Percentiles rank a stretch among this genome's conserved stretches.
Conservation (phyloP, 441 rosid species). For the Arabidopsis lyrata region DNA sequence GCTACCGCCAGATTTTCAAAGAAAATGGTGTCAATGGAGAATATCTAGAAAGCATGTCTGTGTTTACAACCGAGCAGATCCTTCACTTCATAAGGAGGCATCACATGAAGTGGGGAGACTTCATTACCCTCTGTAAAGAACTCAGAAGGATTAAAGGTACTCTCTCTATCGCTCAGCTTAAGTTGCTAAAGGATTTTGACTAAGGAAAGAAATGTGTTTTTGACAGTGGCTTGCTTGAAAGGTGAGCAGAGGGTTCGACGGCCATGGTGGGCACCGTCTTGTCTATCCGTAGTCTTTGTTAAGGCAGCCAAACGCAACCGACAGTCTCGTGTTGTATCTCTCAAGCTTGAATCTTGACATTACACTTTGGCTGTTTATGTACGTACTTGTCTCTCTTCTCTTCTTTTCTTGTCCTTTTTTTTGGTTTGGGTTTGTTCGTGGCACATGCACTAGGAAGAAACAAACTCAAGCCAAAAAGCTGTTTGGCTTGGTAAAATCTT, state of each 20-base stretch:
- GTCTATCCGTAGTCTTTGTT: constrained; percentile 78
- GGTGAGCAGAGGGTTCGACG: constrained; percentile 96
- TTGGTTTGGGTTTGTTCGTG: constrained; percentile 45
- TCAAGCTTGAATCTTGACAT: constrained; percentile 94
- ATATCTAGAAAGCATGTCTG: constrained; percentile 97
- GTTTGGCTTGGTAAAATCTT: constrained; percentile 42
- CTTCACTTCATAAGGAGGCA: constrained; percentile 97
- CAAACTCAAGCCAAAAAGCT: constrained; percentile 41
- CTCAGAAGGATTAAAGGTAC: constrained; percentile 96
- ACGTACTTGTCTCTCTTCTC: constrained; percentile 60
- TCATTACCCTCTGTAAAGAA: constrained; percentile 96
- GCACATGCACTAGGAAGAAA: constrained; percentile 40
- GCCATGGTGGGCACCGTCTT: constrained; percentile 99
- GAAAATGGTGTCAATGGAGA: constrained; percentile 97
- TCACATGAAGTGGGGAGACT: constrained; percentile 99
- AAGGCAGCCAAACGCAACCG: constrained; percentile 94
- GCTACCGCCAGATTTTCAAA: constrained; percentile 91
- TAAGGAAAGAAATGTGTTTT: neutral
- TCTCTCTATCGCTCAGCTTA: constrained; percentile 3
- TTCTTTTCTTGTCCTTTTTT: constrained; percentile 26
- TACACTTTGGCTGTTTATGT: constrained; percentile 49
- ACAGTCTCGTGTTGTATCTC: constrained; percentile 92
- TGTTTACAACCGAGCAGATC: constrained; percentile 99
- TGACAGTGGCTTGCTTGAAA: constrained; percentile 92
- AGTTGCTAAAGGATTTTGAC: constrained; percentile 8